A percentile compares a stretch with the other conserved stretches of the same genome.
Conservation (phyloP, 2,329 filamentous ascomycete species). For the Didymosphaeria variabile region DNA sequence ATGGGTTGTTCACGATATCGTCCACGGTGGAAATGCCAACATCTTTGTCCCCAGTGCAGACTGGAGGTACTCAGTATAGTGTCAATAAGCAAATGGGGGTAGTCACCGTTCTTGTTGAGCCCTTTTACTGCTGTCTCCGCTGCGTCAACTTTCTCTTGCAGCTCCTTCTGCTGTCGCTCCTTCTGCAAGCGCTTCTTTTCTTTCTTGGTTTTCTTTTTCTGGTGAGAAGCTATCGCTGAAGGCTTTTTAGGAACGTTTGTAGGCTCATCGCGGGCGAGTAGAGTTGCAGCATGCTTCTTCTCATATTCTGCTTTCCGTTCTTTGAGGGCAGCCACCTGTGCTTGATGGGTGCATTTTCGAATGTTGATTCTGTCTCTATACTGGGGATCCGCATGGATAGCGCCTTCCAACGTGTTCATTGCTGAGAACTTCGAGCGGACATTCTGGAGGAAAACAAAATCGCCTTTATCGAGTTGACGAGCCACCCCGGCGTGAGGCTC, state of each 20-base stretch:
- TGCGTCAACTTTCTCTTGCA: conserved; percentile 33
- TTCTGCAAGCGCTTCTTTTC: conserved; percentile 47
- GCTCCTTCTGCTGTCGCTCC: conserved; percentile 36
- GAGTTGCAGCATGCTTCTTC: conserved; percentile 24
- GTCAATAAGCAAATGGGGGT: not conserved
- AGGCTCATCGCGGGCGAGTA: not conserved
- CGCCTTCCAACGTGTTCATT: conserved; percentile 72
- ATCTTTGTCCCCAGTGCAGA: conserved; percentile 58
- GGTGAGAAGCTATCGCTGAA: conserved; percentile 32
- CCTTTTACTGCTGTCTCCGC: not conserved
- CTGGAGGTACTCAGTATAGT: conserved; percentile 43
- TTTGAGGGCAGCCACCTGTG: conserved; percentile 65
- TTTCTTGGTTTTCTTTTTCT: conserved; percentile 50
- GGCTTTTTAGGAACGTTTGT: conserved; percentile 31
- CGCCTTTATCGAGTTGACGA: conserved; percentile 64
- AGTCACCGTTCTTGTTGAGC: conserved; percentile 36
- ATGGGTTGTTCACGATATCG: conserved; percentile 60
- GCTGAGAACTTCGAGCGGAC: conserved; percentile 70
- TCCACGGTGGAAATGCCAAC: conserved; percentile 39
- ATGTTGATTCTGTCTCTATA: conserved; percentile 67
- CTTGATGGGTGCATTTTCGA: conserved; percentile 56
- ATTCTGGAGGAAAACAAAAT: conserved; percentile 75
- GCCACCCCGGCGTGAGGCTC: conserved; percentile 71
- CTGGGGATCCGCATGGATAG: conserved; percentile 68
- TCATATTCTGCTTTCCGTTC: conserved; percentile 73